Evolutionary conservation across 352 stramenopile genomes (phyloP).

Genomic region (Globisporangium echinulatum): DNA sequence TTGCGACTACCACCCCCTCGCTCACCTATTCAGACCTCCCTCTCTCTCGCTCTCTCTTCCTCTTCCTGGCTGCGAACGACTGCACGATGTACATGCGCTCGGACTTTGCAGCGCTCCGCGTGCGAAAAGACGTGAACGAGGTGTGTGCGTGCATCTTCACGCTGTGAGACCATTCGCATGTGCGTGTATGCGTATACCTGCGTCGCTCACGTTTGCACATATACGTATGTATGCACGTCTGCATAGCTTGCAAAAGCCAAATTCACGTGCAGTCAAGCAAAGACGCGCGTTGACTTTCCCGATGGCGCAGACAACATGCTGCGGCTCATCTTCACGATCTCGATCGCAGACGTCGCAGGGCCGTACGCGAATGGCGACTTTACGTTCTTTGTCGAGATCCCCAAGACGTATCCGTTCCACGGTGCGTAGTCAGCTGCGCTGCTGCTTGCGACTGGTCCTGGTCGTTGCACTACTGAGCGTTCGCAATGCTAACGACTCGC

Average conservation of each 20-base stretch:
- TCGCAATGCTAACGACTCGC: too few species aligned
- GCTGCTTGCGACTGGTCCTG: not conserved
- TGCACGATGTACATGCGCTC: slow-evolving; percentile 61
- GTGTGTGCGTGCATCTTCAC: slow-evolving; percentile 16
- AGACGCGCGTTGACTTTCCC: slow-evolving; percentile 77
- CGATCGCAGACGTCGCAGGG: slow-evolving; percentile 58
- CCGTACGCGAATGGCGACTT: slow-evolving; percentile 85
- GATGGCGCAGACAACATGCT: slow-evolving; percentile 81
- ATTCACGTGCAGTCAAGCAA: slow-evolving; percentile 70
- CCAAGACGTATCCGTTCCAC: slow-evolving; percentile 84
- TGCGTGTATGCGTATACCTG: not conserved
- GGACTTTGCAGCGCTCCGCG: slow-evolving; percentile 68
- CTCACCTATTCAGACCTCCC: too few species aligned
- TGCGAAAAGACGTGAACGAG: slow-evolving; percentile 85
- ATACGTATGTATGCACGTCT: not conserved
- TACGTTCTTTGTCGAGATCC: slow-evolving; percentile 82
- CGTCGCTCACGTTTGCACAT: not conserved
- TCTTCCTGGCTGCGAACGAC: not conserved
- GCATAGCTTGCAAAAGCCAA: slow-evolving; percentile 65
- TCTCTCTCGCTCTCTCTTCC: not conserved
- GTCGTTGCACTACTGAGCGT: too few species aligned
- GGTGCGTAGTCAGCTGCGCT: slow-evolving; percentile 21
- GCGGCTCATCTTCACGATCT: slow-evolving; percentile 72
- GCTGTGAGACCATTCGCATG: not conserved
- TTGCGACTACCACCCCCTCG: too few species aligned